phyloP scores from a whole-genome alignment of 2,329 filamentous ascomycete genomes.

The Zasmidium angulare region DNA sequence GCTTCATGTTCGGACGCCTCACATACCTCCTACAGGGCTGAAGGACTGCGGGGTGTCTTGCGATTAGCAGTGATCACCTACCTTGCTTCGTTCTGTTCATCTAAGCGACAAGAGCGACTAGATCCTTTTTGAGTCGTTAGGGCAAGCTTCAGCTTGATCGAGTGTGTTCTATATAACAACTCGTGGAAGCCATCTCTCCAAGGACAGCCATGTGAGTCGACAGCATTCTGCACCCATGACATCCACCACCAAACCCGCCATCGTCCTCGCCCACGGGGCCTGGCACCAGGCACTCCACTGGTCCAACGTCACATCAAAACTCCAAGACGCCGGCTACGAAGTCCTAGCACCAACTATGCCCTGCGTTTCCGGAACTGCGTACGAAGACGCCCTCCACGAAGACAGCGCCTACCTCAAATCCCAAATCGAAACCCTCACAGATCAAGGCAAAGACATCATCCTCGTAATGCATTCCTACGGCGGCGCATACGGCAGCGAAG shows the following conservation, averaged over 20 bases:
- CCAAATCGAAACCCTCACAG: constrained; percentile 18
- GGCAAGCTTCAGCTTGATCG: too few relatives aligned
- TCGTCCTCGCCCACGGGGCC: constrained; percentile 14
- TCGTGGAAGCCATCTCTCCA: too few relatives aligned
- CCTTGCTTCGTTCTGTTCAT: too few relatives aligned
- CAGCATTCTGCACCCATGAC: background rate
- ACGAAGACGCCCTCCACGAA: constrained; percentile 4
- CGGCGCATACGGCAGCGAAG: constrained; percentile 31
- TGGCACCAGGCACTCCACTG: constrained; percentile 14
- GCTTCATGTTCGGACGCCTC: too few relatives aligned
- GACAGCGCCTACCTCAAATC: constrained; percentile 8
- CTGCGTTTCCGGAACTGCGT: constrained; percentile 1
- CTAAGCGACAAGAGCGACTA: too few relatives aligned
- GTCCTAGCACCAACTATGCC: constrained; percentile 8
- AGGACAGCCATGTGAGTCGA: too few relatives aligned
- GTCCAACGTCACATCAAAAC: constrained; percentile 1
- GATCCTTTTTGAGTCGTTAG: too few relatives aligned
- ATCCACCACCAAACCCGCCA: constrained; percentile 6
- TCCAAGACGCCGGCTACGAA: constrained; percentile 8
- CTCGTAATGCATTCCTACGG: constrained; percentile 35
- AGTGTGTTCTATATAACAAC: too few relatives aligned
- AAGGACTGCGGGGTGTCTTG: too few relatives aligned
- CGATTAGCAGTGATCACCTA: too few relatives aligned
- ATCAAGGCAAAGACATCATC: constrained; percentile 26
- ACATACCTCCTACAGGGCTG: too few relatives aligned